Evolutionary conservation across 176 grass and related monocot species (phyloP), one percentile per base, ranked within the genome.

Genomic region (Oryza meyeriana): DNA sequence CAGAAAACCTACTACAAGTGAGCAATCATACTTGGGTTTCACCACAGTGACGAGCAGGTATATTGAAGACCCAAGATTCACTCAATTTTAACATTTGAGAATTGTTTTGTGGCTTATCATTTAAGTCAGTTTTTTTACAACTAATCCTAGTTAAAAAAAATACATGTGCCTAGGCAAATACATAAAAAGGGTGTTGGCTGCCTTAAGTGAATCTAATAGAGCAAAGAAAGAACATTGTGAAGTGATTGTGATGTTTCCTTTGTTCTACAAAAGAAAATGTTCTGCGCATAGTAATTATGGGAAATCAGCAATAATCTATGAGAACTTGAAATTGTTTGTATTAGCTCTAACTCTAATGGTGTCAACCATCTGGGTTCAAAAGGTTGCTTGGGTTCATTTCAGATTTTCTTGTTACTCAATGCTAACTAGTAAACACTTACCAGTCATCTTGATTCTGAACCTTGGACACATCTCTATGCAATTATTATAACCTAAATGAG

Each of bases 361-460:
- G 66, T 72, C 26, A 65, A 52, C 2, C 40, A 73, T 79, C 22
- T 79, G 27, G 14, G 65, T 79, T 83, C 5, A 59, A 57, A 71
- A 65, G 77, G 30, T 48, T 82, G 10, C 14, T 76, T 12, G 6
- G 8, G 10, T 52, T 55, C 6, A 39, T 31, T 52, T 66, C 3
- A 39, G 30, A 1, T 82, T 76, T 75, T 61, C n/a, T 12, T 17
- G 66, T 50, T 30, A 27, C 28, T 20, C 42, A 64, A n/a, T 71
- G 39, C 39, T 52, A 71, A 34, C 8, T 39, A 31, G 6, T 3
- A 0, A 26, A 13, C 27, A n/a, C n/a, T n/a, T n/a, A n/a, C n/a
- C n/a, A 27, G 2, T 44, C 11, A 10, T 28, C 35, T 73, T 64
- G 33, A 10, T 26, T 72, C 13, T 25, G 55, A 18, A 20, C 29